Percentiles rank a stretch among this genome's conserved stretches.
Conservation (phyloP, 148 eudicot genomes). For the Linanthus parryae region DNA sequence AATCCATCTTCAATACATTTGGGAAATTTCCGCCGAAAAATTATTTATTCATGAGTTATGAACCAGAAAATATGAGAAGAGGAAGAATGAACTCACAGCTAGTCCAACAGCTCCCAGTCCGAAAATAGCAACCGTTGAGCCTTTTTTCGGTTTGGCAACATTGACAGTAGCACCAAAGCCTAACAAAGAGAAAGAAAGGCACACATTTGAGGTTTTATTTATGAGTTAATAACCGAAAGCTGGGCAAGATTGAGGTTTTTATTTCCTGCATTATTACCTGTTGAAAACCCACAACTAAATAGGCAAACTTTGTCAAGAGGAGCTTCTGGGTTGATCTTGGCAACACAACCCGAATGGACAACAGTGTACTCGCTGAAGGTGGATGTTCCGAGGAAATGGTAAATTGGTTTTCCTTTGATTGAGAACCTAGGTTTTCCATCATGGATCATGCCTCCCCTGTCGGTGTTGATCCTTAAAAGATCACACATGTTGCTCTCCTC, state of each 20-base stretch:
- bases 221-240: no score
- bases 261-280: conserved; percentile 16
- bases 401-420: conserved; percentile 27
- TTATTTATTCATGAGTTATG: no score
- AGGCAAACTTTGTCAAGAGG: conserved; percentile 34
- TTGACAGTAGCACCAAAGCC: conserved; percentile 82
- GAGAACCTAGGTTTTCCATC: conserved; percentile 31
- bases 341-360: conserved; percentile 25
- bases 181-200: conserved; percentile 6
- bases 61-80: no score
- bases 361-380: conserved; percentile 41
- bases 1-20: no score
- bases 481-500: conserved; percentile 36
- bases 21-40: no score
- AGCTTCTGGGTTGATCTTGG: conserved; percentile 23
- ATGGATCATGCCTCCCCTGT: conserved; percentile 30
- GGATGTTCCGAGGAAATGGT: conserved; percentile 28
- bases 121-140: conserved; percentile 70
- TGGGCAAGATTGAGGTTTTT: neutral
- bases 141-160: conserved; percentile 77
- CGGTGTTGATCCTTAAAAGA: conserved; percentile 23
- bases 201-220: neutral
- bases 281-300: conserved; percentile 38
- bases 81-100: conserved; percentile 64
- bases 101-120: conserved; percentile 89